Percentiles rank a stretch among this genome's conserved stretches.
Evolutionary conservation across 1,284 basidiomycete genomes (phyloP).

Genomic region (Ustilago nuda): DNA sequence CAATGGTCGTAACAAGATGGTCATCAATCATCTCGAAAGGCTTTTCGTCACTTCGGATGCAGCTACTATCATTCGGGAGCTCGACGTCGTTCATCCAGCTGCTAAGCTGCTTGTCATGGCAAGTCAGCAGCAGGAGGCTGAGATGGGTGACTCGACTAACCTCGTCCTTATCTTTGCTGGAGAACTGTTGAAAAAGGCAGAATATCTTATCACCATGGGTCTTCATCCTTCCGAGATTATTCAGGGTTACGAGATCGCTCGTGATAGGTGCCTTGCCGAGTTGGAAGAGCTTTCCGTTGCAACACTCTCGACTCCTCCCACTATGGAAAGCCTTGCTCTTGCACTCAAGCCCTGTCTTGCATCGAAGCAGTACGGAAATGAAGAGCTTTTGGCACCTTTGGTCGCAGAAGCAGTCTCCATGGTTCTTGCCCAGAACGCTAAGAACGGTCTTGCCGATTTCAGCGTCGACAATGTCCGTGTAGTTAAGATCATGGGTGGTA

Average conservation of each 20-base stretch:
- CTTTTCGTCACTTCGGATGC: slow-evolving; percentile 99
- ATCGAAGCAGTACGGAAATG: slow-evolving; percentile 95
- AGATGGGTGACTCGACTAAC: slow-evolving; percentile 98
- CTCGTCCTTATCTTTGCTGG: slow-evolving; percentile 94
- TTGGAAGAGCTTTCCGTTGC: slow-evolving; percentile 75
- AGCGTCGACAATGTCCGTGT: slow-evolving; percentile 94
- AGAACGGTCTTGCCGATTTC: slow-evolving; percentile 52
- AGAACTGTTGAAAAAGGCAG: slow-evolving; percentile 93
- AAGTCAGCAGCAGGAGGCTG: slow-evolving; percentile 92
- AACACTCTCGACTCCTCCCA: slow-evolving; percentile 81
- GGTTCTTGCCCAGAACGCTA: slow-evolving; percentile 71
- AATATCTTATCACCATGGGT: slow-evolving; percentile 92
- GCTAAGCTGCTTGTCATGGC: slow-evolving; percentile 98
- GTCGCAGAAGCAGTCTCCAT: slow-evolving; percentile 86
- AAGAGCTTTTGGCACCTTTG: slow-evolving; percentile 83
- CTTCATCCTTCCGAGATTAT: slow-evolving; percentile 90
- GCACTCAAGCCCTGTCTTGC: slow-evolving; percentile 92
- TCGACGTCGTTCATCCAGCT: slow-evolving; percentile 98
- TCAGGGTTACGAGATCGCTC: slow-evolving; percentile 95
- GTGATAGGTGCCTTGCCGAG: slow-evolving; percentile 84
- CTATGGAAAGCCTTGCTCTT: slow-evolving; percentile 79
- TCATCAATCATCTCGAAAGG: slow-evolving; percentile 81
- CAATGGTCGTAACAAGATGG: slow-evolving; percentile 76
- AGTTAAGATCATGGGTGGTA: slow-evolving; percentile 98
- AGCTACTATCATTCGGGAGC: slow-evolving; percentile 96